A percentile compares a stretch with the other conserved stretches of the same genome.
Conservation (phyloP, 2,329 filamentous ascomycete genomes). For the Apiospora arundinis region DNA sequence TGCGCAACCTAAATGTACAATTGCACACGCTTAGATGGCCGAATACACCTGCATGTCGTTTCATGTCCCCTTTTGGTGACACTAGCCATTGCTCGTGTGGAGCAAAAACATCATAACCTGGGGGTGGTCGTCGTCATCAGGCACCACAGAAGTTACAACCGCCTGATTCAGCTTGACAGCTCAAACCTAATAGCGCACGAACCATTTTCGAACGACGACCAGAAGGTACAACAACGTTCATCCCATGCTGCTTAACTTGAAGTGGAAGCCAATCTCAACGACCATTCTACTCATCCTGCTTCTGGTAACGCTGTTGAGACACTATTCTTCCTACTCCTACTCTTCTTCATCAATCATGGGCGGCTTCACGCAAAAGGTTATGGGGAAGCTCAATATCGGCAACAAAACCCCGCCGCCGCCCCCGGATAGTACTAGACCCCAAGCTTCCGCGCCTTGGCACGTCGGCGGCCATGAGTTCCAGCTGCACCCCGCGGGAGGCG, state of each 20-base stretch:
- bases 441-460: background rate
- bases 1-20: background rate
- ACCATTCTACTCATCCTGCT: background rate
- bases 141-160: background rate
- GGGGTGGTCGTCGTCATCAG: slow-evolving; percentile 9
- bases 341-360: background rate
- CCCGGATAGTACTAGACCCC: background rate
- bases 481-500: slow-evolving; percentile 48
- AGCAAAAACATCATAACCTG: background rate
- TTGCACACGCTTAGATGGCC: no score
- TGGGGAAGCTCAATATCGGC: slow-evolving; percentile 25
- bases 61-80: background rate
- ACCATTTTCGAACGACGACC: background rate
- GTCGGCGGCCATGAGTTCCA: slow-evolving; percentile 37
- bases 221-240: background rate
- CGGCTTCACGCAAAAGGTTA: slow-evolving; percentile 26
- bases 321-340: no score
- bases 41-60: background rate
- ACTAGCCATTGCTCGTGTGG: background rate
- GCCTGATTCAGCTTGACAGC: background rate
- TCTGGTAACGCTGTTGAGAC: background rate
- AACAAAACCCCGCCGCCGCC: slow-evolving; percentile 19
- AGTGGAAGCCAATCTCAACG: slow-evolving; percentile 4
- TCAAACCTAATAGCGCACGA: background rate
- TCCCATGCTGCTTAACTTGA: background rate